A percentile compares a stretch with the other conserved stretches of the same genome.
Conservation (phyloP, 2,329 filamentous ascomycete genomes). For the Pseudogymnoascus sp. region DNA sequence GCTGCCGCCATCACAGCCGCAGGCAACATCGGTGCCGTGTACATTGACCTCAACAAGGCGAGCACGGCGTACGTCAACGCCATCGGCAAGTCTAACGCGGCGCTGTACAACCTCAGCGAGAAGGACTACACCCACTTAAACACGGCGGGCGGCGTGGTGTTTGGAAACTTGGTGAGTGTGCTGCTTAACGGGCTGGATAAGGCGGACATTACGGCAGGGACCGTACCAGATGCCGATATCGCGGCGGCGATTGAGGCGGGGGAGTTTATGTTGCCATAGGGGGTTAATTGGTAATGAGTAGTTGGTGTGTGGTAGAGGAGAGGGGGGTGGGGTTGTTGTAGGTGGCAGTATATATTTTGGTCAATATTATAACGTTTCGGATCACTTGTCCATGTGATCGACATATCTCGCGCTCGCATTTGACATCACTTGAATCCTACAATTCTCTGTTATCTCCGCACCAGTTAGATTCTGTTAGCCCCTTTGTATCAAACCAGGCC, state of each 20-base stretch:
- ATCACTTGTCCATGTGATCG: too few species aligned
- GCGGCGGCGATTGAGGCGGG: constrained; percentile 12
- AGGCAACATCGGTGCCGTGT: constrained; percentile 22
- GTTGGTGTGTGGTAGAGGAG: not conserved
- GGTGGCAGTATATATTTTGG: not conserved
- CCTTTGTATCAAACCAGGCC: too few species aligned
- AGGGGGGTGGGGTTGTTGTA: not conserved
- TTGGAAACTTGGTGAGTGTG: constrained; percentile 38
- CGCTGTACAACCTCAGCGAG: constrained; percentile 33
- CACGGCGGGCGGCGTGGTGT: constrained; percentile 34
- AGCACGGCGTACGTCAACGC: constrained; percentile 37
- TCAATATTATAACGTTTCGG: not conserved
- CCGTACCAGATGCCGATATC: constrained; percentile 13
- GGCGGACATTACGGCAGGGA: constrained; percentile 3
- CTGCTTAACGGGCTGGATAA: constrained; percentile 22
- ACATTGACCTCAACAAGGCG: constrained; percentile 37
- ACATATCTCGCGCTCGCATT: too few species aligned
- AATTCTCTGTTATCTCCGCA: too few species aligned
- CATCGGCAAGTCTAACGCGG: constrained; percentile 35
- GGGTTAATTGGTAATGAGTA: not conserved
- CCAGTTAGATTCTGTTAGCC: too few species aligned
- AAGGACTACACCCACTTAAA: constrained; percentile 44
- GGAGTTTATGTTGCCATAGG: constrained; percentile 11
- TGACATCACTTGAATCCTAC: too few species aligned
- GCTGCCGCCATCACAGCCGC: constrained; percentile 35